Conservation (phyloP, 2,329 filamentous ascomycete genomes). For the Fusarium neocosmosporiellum region DNA sequence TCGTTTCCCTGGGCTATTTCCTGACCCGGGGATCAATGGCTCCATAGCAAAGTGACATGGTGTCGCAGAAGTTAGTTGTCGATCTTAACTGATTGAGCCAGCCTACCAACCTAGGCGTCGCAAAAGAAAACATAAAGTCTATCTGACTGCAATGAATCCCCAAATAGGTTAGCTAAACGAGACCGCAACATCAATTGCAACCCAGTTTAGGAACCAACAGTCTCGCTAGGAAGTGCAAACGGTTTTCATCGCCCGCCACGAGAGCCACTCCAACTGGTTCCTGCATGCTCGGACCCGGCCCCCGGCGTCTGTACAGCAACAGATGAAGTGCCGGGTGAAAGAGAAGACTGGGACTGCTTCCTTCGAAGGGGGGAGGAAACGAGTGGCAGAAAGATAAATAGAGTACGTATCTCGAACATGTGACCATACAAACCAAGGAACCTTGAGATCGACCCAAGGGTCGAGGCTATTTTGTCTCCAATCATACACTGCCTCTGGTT, state of each 20-base stretch:
- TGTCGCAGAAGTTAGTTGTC: background rate
- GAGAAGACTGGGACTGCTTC: conserved; percentile 3
- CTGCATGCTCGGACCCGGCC: conserved; percentile 29
- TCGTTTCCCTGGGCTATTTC: background rate
- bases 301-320: conserved; percentile 4
- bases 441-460: background rate
- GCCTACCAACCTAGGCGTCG: background rate
- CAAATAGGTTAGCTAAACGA: background rate
- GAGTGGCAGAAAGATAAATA: background rate
- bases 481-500: background rate
- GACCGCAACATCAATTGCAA: background rate
- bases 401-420: background rate
- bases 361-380: background rate
- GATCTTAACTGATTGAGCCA: background rate
- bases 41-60: background rate
- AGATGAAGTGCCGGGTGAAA: background rate
- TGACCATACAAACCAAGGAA: background rate
- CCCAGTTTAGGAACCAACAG: background rate
- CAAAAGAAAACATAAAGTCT: conserved; percentile 10
- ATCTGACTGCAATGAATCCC: background rate
- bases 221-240: background rate
- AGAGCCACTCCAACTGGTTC: conserved; percentile 24
- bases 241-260: conserved; percentile 10
- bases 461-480: background rate
- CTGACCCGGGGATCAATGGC: background rate